Evolutionary conservation across 495 filamentous ascomycete genomes (phyloP).

Genomic region (Penicillium alfredii): DNA sequence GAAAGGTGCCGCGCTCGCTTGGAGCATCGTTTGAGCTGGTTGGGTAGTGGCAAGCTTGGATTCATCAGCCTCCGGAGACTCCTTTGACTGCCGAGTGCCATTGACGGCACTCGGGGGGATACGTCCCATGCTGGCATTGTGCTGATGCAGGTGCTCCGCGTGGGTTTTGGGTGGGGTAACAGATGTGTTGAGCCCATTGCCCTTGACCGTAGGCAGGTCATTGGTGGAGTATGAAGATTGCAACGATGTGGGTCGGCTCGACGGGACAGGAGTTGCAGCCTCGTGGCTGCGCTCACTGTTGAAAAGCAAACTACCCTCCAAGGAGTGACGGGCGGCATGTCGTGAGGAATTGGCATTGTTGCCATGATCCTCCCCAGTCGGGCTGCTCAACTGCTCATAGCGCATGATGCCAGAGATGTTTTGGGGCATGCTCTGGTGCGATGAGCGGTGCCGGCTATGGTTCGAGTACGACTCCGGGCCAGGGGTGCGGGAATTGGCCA

Average conservation of each 20-base stretch:
- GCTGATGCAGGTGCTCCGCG: conserved; percentile 75
- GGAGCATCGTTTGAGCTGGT: conserved; percentile 62
- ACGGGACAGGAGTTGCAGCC: conserved; percentile 17
- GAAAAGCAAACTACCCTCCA: conserved; percentile 48
- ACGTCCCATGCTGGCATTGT: conserved; percentile 74
- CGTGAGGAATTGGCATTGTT: conserved; percentile 18
- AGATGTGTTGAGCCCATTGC: conserved; percentile 41
- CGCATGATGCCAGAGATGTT: conserved; percentile 44
- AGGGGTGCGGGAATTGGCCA: conserved; percentile 67
- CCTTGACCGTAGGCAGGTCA: conserved; percentile 85
- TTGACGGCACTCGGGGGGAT: conserved; percentile 58
- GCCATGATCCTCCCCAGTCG: conserved; percentile 16
- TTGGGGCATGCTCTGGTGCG: conserved; percentile 75
- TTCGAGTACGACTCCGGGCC: conserved; percentile 58
- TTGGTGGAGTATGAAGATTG: conserved; percentile 86
- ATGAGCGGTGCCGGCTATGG: conserved; percentile 66
- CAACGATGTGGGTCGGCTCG: conserved; percentile 38
- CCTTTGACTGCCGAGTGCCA: conserved; percentile 61
- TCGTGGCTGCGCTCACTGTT: conserved; percentile 26
- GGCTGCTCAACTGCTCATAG: conserved; percentile 26
- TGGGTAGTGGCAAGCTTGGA: conserved; percentile 35
- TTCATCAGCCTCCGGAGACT: conserved; percentile 49
- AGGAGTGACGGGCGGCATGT: conserved; percentile 44
- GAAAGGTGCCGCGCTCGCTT: conserved; percentile 71
- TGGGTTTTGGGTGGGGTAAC: conserved; percentile 55